Percentiles rank a stretch among this genome's conserved stretches.
Evolutionary conservation across 1,139 yeast genomes (phyloP).

Genomic region (Yamadazyma taylorii): DNA sequence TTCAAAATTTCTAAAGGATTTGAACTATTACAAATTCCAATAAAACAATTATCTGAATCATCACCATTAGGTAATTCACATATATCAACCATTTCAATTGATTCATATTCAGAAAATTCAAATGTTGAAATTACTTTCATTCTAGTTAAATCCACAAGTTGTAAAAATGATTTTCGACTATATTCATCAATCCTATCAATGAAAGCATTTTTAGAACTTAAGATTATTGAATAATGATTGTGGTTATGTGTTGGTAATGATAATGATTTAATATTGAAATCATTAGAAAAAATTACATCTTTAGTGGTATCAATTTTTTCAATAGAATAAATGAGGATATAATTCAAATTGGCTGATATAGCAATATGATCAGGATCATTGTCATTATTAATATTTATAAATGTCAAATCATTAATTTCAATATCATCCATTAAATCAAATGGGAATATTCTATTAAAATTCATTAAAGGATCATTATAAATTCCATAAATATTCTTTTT

Average conservation of each 20-base stretch:
- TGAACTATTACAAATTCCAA: constrained; percentile 16
- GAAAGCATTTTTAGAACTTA: constrained; percentile 20
- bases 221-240: constrained; percentile 14
- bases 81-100: constrained; percentile 23
- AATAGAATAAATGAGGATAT: constrained; percentile 12
- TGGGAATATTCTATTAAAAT: constrained; percentile 10
- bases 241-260: no score
- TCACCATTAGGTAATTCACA: constrained; percentile 7
- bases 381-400: constrained; percentile 12
- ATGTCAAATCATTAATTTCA: constrained; percentile 13
- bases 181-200: constrained; percentile 15
- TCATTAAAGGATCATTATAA: constrained; percentile 5
- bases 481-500: constrained; percentile 10
- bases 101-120: constrained; percentile 12
- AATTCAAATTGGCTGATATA: constrained; percentile 8
- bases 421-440: constrained; percentile 2
- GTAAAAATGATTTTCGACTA: constrained; percentile 18
- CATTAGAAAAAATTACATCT: constrained; percentile 17
- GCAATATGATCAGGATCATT: no score
- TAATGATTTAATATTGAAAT: constrained; percentile 17
- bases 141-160: constrained; percentile 16
- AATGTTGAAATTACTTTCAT: constrained; percentile 16
- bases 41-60: constrained; percentile 10
- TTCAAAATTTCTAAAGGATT: constrained; percentile 13
- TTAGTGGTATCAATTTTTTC: constrained; percentile 4